Evolutionary conservation across 23 red algal genomes (phyloP), one percentile per base, ranked within the genome.

Genomic region (Gracilaria domingensis): DNA sequence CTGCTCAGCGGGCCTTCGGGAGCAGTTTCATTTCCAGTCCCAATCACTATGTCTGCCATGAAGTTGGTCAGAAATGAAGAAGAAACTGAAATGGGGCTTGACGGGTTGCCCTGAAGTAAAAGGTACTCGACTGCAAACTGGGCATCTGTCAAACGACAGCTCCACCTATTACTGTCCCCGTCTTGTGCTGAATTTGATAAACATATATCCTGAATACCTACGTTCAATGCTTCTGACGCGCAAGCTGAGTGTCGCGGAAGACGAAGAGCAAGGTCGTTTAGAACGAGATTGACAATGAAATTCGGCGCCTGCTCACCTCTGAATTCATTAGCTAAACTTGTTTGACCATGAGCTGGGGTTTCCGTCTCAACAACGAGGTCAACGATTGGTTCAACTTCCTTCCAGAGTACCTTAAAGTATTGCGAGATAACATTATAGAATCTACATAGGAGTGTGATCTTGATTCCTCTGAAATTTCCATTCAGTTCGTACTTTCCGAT

Each of bases 401-500:
- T 55, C 84, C 75, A 50, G 11, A 94, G 49, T 53, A 82, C 36
- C 16, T 50, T 79, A 32, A 87, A 73, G 75, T 94, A 94, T 24
- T 87, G 83, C 65, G 71, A 56, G 39, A 94, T 12, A 2, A 94
- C 92, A 69, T 66, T 45, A 45, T 49, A 79, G 45, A 94, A 94
- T 40, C 92, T 59, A 35, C 82, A 72, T 6, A 94, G 62, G 47
- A 88, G 55, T 9, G 62, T 50, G 35, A 87, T 50, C 25, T 81
- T 94, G 70, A 94, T 82, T 35, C 84, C 92, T 25, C 84, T 33
- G 78, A 94, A 94, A 24, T 71, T 75, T 8, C 55, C 76, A 36
- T 35, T 49, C 12, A 94, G 48, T 55, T 80, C 40, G 65, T 82
- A 81, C n/a, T 65, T 51, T 72, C 33, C 83, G 26, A 49, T 26